These are phyloP conservation scores for Linum tenue DNA, from an alignment of 345 rosid species.

Conservation along the genomic window DNA sequence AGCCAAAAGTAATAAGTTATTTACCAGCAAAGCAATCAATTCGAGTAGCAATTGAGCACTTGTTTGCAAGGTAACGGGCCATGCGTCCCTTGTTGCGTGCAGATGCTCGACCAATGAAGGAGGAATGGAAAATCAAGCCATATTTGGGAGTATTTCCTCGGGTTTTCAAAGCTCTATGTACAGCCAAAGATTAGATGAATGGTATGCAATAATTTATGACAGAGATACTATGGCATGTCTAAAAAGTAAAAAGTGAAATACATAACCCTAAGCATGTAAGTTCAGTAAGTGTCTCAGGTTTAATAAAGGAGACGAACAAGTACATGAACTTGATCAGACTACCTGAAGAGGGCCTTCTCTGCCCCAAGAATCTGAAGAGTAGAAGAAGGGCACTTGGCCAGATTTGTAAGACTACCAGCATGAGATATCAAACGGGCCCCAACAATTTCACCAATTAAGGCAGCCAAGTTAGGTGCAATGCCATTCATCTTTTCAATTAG, in stretches of 20 bases:
- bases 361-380: slow-evolving; percentile 98
- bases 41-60: slow-evolving; percentile 89
- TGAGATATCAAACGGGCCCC: slow-evolving; percentile 94
- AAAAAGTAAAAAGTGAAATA: background rate
- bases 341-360: slow-evolving; percentile 96
- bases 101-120: slow-evolving; percentile 84
- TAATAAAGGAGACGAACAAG: too few species aligned
- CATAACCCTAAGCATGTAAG: too few species aligned
- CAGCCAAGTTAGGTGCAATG: slow-evolving; percentile 89
- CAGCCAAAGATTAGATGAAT: background rate
- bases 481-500: slow-evolving; percentile 81
- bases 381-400: slow-evolving; percentile 97
- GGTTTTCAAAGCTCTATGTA: slow-evolving; percentile 77
- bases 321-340: background rate
- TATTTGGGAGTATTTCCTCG: slow-evolving; percentile 93
- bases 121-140: slow-evolving; percentile 88
- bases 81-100: slow-evolving; percentile 90
- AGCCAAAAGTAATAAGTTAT: background rate
- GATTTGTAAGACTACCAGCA: slow-evolving; percentile 94
- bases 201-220: background rate
- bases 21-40: slow-evolving; percentile 91
- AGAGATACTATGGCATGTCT: background rate
- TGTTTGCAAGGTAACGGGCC: slow-evolving; percentile 94
- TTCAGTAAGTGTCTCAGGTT: too few species aligned
- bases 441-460: slow-evolving; percentile 87